phyloP scores from a whole-genome alignment of 306 rosid genomes.

The Pueraria montana region DNA sequence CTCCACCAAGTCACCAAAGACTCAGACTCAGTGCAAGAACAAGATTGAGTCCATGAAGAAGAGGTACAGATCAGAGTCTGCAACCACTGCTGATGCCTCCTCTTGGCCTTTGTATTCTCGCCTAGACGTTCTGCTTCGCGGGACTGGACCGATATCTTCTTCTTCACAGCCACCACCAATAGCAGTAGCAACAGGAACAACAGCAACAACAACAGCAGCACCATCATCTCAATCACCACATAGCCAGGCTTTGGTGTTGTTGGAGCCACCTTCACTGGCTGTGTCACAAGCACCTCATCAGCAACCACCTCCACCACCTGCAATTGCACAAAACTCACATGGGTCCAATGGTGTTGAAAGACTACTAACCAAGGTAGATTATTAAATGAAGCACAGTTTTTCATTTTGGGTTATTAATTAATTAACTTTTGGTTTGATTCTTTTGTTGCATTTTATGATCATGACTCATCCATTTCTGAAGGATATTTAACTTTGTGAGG shows the following conservation, averaged over 20 bases:
- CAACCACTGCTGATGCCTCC: conserved; percentile 65
- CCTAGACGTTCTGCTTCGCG: conserved; percentile 80
- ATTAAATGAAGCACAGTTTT: background rate
- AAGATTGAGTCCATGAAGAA: conserved; percentile 99
- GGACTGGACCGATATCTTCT: conserved; percentile 62
- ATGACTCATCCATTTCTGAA: background rate
- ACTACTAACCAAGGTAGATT: conserved; percentile 70
- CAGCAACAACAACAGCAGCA: background rate
- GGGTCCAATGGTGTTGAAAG: conserved; percentile 84
- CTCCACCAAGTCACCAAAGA: conserved; percentile 73
- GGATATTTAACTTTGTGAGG: background rate
- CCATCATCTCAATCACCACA: conserved; percentile 27
- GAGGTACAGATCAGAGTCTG: conserved; percentile 81
- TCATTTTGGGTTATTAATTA: conserved; percentile 19
- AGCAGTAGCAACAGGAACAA: background rate
- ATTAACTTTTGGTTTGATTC: background rate
- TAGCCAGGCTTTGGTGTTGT: conserved; percentile 57
- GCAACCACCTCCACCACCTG: conserved; percentile 50
- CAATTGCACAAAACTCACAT: conserved; percentile 70
- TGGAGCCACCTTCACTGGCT: conserved; percentile 61
- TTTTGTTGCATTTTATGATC: background rate
- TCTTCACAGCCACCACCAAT: background rate
- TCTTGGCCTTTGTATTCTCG: conserved; percentile 92
- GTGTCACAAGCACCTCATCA: conserved; percentile 40
- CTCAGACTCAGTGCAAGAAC: conserved; percentile 98